Percentiles rank a stretch among this genome's conserved stretches.
phyloP scores from a whole-genome alignment of 768 basidiomycete genomes.

The Phanerochaete carnosa region DNA sequence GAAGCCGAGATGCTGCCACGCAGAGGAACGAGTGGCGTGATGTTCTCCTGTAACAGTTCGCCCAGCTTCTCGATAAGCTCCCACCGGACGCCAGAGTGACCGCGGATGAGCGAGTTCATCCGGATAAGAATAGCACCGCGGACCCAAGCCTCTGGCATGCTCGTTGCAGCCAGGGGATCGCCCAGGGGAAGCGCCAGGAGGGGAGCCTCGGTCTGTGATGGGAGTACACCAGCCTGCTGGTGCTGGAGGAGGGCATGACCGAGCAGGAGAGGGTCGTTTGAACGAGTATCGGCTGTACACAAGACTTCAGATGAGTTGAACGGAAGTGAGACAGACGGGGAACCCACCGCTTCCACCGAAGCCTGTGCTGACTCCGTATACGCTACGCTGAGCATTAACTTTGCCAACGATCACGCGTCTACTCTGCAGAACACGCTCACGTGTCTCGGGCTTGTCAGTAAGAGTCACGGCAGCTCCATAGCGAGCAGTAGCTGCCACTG shows the following conservation, averaged over 20 bases:
- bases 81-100: slow-evolving; percentile 79
- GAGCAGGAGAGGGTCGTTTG: slow-evolving; percentile 66
- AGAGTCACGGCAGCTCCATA: slow-evolving; percentile 53
- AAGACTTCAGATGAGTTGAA: slow-evolving; percentile 4
- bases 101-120: no score
- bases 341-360: slow-evolving; percentile 73
- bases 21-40: slow-evolving; percentile 81
- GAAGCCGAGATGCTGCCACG: slow-evolving; percentile 82
- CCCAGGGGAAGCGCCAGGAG: slow-evolving; percentile 61
- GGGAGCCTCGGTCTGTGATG: slow-evolving; percentile 48
- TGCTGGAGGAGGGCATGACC: slow-evolving; percentile 80
- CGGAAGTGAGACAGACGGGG: slow-evolving; percentile 9
- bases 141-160: slow-evolving; percentile 87
- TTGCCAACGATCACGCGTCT: no score
- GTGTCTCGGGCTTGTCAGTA: slow-evolving; percentile 48
- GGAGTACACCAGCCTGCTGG: slow-evolving; percentile 72
- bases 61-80: slow-evolving; percentile 78
- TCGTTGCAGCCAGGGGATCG: slow-evolving; percentile 62
- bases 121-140: slow-evolving; percentile 84
- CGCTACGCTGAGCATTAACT: no score
- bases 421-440: no score
- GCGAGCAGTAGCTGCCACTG: slow-evolving; percentile 71
- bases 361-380: slow-evolving; percentile 85
- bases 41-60: slow-evolving; percentile 64
- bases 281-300: slow-evolving; percentile 73